These are phyloP conservation scores for Colletotrichum sansevieriae DNA, from an alignment of 2,329 filamentous ascomycete genomes.

Conservation along the genomic window DNA sequence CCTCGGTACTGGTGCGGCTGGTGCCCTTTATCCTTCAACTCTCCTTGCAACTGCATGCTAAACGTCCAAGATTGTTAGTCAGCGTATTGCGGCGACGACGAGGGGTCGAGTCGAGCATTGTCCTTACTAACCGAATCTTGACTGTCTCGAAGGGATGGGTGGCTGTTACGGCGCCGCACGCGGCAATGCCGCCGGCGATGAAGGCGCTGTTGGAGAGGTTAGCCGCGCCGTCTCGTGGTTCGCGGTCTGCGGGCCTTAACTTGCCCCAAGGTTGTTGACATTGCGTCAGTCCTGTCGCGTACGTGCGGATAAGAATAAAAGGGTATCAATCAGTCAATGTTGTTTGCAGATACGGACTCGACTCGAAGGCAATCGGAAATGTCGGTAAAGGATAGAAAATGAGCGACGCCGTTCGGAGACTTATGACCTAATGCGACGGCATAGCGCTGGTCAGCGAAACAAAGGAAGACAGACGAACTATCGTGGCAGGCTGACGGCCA, in stretches of 20 bases:
- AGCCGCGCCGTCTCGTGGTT: constrained; percentile 21
- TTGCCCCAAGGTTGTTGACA: constrained; percentile 66
- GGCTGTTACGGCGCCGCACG: constrained; percentile 96
- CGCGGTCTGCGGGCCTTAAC: constrained; percentile 38
- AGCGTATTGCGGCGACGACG: constrained; percentile 38
- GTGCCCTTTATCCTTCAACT: constrained; percentile 87
- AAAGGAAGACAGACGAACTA: constrained; percentile 8
- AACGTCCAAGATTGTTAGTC: constrained; percentile 13
- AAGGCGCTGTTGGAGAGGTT: constrained; percentile 74
- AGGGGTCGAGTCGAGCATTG: constrained; percentile 10
- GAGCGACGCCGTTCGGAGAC: constrained; percentile 28
- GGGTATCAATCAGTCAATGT: constrained; percentile 6
- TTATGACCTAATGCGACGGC: constrained; percentile 28
- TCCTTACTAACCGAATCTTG: constrained; percentile 84
- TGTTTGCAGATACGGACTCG: not conserved
- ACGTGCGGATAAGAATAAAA: not conserved
- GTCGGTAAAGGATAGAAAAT: constrained; percentile 12
- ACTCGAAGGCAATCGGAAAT: constrained; percentile 2
- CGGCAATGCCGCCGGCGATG: constrained; percentile 94
- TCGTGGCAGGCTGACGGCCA: constrained; percentile 14
- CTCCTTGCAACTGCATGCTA: constrained; percentile 95
- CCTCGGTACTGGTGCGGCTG: constrained; percentile 91
- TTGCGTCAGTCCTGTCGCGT: constrained; percentile 45
- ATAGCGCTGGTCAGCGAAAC: constrained; percentile 44
- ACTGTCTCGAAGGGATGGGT: constrained; percentile 99